Evolutionary conservation across 805 yeast species (phyloP).

Genomic region (Yueomyces sinensis): DNA sequence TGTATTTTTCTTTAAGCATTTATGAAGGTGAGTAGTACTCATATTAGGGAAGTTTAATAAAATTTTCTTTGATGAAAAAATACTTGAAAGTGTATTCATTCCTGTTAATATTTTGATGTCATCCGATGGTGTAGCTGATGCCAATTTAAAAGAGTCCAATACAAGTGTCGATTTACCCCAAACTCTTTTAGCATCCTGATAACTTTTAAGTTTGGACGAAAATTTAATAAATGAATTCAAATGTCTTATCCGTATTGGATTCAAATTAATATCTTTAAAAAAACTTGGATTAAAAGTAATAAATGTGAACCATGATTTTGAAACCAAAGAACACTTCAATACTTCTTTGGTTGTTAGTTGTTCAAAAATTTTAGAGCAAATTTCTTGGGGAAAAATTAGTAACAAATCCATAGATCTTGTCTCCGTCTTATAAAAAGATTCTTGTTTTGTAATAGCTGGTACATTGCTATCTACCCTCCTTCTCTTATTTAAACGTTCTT

Average conservation of each 20-base stretch:
- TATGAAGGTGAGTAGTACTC: constrained; percentile 9
- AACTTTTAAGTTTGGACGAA: constrained; percentile 2
- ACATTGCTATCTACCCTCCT: neutral
- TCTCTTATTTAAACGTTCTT: neutral
- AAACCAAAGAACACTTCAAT: constrained; percentile 8
- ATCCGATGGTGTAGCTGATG: constrained; percentile 12
- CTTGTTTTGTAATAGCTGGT: neutral
- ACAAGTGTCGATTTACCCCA: neutral
- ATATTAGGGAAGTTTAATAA: constrained; percentile 11
- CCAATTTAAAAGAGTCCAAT: constrained; percentile 7
- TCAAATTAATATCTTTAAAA: constrained; percentile 10
- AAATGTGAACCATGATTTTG: constrained; percentile 13
- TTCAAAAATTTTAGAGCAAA: constrained; percentile 11
- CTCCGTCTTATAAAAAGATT: neutral
- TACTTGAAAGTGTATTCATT: constrained; percentile 6
- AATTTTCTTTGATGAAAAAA: constrained; percentile 6
- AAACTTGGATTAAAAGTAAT: constrained; percentile 9
- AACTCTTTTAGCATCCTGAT: neutral
- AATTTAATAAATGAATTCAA: constrained; percentile 9
- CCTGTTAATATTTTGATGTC: constrained; percentile 10
- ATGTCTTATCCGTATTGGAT: constrained; percentile 6
- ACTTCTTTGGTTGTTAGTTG: constrained; percentile 11
- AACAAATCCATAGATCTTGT: constrained; percentile 8
- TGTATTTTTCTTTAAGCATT: constrained; percentile 4
- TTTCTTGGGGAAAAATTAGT: constrained; percentile 13